phyloP scores from a whole-genome alignment of 257 asterid genomes.

The Scutellaria barbata region DNA sequence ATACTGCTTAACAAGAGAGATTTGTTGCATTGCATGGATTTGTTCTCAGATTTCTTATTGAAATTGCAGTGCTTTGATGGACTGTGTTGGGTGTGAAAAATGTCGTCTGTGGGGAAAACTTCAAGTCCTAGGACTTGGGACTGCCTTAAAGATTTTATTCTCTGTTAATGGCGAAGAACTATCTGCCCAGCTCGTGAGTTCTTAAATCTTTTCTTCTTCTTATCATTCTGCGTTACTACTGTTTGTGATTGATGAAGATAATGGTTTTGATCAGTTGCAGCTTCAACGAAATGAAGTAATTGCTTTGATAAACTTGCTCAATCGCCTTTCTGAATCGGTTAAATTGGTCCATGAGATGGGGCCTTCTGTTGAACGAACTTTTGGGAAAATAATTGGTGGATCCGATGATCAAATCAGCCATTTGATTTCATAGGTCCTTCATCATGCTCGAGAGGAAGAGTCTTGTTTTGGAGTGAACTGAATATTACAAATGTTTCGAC shows the following conservation, averaged over 20 bases:
- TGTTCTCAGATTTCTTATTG: background rate
- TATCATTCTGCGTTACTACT: background rate
- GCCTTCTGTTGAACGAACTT: conserved; percentile 40
- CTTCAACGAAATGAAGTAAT: conserved; percentile 75
- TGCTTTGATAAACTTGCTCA: conserved; percentile 63
- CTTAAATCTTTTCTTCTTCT: conserved; percentile 4
- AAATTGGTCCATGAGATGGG: conserved; percentile 54
- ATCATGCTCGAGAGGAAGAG: background rate
- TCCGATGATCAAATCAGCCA: conserved; percentile 35
- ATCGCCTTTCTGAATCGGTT: conserved; percentile 66
- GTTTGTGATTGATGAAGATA: conserved; percentile 12
- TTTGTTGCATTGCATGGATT: background rate
- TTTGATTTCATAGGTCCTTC: conserved; percentile 31
- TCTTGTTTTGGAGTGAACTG: conserved; percentile 4
- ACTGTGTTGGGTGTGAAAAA: conserved; percentile 70
- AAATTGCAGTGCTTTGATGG: conserved; percentile 63
- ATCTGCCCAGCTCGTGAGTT: conserved; percentile 46
- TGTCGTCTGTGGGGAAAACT: conserved; percentile 83
- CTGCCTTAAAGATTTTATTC: conserved; percentile 59
- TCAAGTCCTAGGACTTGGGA: conserved; percentile 70
- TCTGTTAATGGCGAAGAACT: conserved; percentile 46
- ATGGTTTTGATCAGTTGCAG: conserved; percentile 51
- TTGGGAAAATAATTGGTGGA: conserved; percentile 40
- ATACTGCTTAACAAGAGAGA: background rate
- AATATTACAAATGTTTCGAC: background rate